Percentiles rank a stretch among this genome's conserved stretches.
phyloP scores from a whole-genome alignment of 768 basidiomycete species.

The Exsudoporus frostii region DNA sequence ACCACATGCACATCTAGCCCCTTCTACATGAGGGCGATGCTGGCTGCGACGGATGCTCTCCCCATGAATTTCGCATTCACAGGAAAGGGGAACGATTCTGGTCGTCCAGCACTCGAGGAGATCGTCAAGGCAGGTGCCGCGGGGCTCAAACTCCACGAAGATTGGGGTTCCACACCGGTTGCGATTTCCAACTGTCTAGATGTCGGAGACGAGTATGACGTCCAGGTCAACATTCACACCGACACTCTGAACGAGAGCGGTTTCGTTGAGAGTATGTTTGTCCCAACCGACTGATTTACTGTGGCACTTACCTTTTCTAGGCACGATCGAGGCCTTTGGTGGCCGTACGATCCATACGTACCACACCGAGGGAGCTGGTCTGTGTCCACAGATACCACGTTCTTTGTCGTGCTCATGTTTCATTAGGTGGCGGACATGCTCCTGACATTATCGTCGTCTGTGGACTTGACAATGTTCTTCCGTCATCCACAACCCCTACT shows the following conservation, averaged over 20 bases:
- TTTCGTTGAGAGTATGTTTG: conserved; percentile 80
- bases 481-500: conserved; percentile 96
- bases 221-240: conserved; percentile 94
- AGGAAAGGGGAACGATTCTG: conserved; percentile 94
- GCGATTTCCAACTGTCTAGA: conserved; percentile 74
- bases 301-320: conserved; percentile 35
- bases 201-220: conserved; percentile 87
- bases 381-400: not conserved
- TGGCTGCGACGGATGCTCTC: conserved; percentile 85
- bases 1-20: conserved; percentile 90
- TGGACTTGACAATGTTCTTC: conserved; percentile 82
- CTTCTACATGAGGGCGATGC: conserved; percentile 88
- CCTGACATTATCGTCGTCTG: conserved; percentile 99
- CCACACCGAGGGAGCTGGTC: conserved; percentile 93
- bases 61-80: conserved; percentile 95
- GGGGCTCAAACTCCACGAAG: conserved; percentile 95
- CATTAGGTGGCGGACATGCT: conserved; percentile 85
- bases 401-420: not conserved
- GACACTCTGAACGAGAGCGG: conserved; percentile 98
- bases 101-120: conserved; percentile 69
- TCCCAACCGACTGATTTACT: not conserved
- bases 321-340: conserved; percentile 86
- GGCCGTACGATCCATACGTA: conserved; percentile 94
- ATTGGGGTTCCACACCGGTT: conserved; percentile 92
- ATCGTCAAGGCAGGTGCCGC: conserved; percentile 79